Evolutionary conservation across 179 eudicot genomes (phyloP).

Genomic region (Vitellaria paradoxa): DNA sequence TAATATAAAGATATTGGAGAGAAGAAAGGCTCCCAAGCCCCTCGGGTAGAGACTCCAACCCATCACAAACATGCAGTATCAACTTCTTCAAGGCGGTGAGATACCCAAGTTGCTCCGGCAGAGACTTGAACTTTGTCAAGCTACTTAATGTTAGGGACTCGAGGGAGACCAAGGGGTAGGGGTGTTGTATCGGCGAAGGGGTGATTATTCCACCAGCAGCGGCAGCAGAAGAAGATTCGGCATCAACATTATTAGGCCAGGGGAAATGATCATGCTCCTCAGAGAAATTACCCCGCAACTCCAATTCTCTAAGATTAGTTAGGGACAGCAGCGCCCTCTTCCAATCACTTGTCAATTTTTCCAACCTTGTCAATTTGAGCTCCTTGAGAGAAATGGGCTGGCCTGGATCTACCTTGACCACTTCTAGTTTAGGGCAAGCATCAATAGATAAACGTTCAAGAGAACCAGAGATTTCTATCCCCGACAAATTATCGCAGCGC

Average conservation of each 20-base stretch:
- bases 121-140: not conserved
- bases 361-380: not conserved
- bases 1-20: not conserved
- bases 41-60: slow-evolving; percentile 10
- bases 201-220: not conserved
- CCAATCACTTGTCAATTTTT: not conserved
- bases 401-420: not conserved
- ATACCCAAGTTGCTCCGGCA: slow-evolving; percentile 16
- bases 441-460: not conserved
- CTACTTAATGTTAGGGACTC: not conserved
- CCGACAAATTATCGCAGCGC: too few relatives aligned
- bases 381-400: not conserved
- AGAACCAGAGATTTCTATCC: not conserved
- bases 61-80: not conserved
- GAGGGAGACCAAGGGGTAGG: slow-evolving; percentile 10
- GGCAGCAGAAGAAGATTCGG: not conserved
- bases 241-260: not conserved
- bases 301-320: not conserved
- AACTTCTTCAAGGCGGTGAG: not conserved
- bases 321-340: not conserved
- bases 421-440: too few relatives aligned
- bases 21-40: slow-evolving; percentile 19
- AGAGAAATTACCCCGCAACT: not conserved
- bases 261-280: not conserved
- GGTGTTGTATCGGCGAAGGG: not conserved